Base-by-base conservation (phyloP, 257 asterid species). In the Nicotiana knightiana region DNA sequence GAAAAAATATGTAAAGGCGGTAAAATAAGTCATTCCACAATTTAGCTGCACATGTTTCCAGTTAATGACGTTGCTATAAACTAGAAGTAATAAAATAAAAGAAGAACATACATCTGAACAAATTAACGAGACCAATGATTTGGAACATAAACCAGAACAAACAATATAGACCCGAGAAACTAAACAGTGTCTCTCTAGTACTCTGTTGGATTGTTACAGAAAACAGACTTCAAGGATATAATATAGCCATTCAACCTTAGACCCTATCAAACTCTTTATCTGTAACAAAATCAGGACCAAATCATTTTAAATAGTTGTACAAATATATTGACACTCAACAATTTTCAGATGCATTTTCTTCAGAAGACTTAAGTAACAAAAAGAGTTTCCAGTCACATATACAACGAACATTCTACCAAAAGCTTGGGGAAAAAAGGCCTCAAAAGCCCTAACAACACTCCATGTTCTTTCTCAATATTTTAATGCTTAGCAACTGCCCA, bases 231-330 rank as follows among this genome's bases (percentile, higher is more conserved):
- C 24, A 21, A 21, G 24, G 24, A 21, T 21, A 85, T 89, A 89
- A 87, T 90, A 96, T 21, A 93, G 88, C 99, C 99, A 96, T 84
- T 94, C 98, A 79, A 92, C 97, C 85, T 90, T 91, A 11, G 97
- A 89, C 82, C 98, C 98, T 57, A 87, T 48, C 81, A 96, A 95
- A 90, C 97, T 94, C 86, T 90, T 94, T 70, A 96, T 85, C 98
- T 96, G 95, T 37, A 65, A 32, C 80, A 26, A 70, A 57, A 82
- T 61, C 59, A 68, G 32, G 57, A 78, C 39, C 37, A 81, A 21
- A 57, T 75, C 54, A 80, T 13, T 55, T 10, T 43, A 17, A 35
- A 33, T 39, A 32, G 65, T 59, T 57, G 6, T 57, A 57, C 7
- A 17, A 57, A 73, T 43, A 70, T 11, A 46, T 71, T 12, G 35